Percentiles rank a stretch among this genome's conserved stretches.
Conservation (phyloP, 73 alveolate genomes). For the Stentor roeselii region DNA sequence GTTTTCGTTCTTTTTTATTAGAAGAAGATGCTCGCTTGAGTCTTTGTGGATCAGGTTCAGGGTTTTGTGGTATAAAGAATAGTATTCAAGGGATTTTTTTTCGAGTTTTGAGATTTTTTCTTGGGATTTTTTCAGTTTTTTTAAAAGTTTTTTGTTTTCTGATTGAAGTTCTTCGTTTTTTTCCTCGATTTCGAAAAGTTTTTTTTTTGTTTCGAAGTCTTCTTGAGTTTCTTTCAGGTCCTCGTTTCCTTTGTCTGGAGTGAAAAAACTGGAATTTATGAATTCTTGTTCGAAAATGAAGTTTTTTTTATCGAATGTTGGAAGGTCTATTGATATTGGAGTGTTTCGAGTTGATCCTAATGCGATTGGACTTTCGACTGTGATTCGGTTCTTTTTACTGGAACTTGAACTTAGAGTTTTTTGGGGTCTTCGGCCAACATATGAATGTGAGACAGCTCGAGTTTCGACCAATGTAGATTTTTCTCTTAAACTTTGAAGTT, state of each 20-base stretch:
- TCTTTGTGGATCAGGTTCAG: slow-evolving; percentile 7
- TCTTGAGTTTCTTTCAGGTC: not conserved
- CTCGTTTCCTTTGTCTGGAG: not conserved
- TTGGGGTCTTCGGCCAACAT: not conserved
- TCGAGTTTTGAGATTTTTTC: not conserved
- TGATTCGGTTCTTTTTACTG: not conserved
- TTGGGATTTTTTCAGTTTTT: not conserved
- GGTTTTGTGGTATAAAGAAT: not conserved
- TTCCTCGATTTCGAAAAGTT: not conserved
- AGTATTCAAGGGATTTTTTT: not conserved
- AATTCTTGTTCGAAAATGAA: not conserved
- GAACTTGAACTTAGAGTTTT: not conserved
- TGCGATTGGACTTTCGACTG: not conserved
- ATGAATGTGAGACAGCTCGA: not conserved
- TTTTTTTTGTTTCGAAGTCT: not conserved
- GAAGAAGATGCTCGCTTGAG: not conserved
- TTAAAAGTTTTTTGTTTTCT: not conserved
- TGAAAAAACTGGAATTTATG: not conserved
- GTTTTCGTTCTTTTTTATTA: slow-evolving; percentile 1
- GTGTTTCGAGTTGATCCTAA: not conserved
- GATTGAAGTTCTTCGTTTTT: not conserved
- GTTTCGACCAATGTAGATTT: not conserved
- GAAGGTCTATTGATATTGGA: not conserved
- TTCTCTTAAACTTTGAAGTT: not conserved
- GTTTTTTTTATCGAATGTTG: not conserved